Evolutionary conservation across 768 basidiomycete species (phyloP).

Genomic region (Suillus lakei): DNA sequence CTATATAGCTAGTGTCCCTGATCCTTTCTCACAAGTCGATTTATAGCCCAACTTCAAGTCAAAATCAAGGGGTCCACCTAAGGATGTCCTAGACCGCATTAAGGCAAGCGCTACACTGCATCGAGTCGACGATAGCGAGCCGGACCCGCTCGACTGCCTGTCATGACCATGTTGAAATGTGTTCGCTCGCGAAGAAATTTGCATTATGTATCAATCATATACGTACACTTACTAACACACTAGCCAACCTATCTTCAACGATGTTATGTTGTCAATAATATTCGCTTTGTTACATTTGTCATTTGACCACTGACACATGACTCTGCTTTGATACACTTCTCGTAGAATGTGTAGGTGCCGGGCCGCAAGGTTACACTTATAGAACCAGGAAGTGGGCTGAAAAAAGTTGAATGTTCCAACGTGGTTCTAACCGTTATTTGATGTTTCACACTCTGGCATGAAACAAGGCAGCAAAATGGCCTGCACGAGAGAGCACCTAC

Average conservation of each 20-base stretch:
- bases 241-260: neutral
- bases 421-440: too few species aligned
- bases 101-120: constrained; percentile 33
- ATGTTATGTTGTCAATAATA: constrained; percentile 3
- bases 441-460: neutral
- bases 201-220: neutral
- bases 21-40: neutral
- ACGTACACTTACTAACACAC: constrained; percentile 5
- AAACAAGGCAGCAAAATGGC: neutral
- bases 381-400: neutral
- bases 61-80: constrained; percentile 42
- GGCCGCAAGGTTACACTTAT: neutral
- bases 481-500: neutral
- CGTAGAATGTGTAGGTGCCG: too few species aligned
- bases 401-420: neutral
- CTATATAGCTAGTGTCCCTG: neutral
- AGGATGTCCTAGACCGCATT: constrained; percentile 43
- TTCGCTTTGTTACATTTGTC: constrained; percentile 3
- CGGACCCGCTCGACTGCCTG: constrained; percentile 53
- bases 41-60: constrained; percentile 13
- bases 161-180: constrained; percentile 30
- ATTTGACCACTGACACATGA: neutral
- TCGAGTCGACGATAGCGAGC: constrained; percentile 40
- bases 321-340: neutral
- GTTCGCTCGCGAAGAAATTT: neutral